Evolutionary conservation across 805 yeast genomes (phyloP), one percentile per base, ranked within the genome.

Genomic region (Pichia thaimueangensis): DNA sequence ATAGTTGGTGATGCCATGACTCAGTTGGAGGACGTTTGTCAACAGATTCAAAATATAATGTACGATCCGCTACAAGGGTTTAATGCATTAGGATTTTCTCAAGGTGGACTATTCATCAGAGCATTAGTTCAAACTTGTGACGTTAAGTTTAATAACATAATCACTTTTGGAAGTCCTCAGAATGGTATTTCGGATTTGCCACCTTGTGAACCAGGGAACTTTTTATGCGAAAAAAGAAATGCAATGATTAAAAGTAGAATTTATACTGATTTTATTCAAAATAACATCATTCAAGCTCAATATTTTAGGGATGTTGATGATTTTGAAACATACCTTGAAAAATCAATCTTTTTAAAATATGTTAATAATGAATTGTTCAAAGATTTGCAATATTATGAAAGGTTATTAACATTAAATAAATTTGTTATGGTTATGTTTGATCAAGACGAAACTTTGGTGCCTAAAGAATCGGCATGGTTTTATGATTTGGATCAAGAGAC

Each of bases 141-240:
- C 22, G 35, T 64, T 11, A 59, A 66, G 3, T 66, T 82, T 3
- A 59, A 71, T 39, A 77, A 68, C 24, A 62, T 85, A 37, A 64
- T 85, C 12, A 82, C 94, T 0, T 82, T 81, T 60, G 95, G 95
- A 0, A 78, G 87, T 1, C 95, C 94, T 0, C 94, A 85, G 53
- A 72, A 80, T 61, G 94, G 93, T 1, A 71, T 85, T 5, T 65
- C 69, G 47, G 91, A 85, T 45, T 63, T 84, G 27, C 88, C 89
- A 0, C 59, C 68, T 5, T 83, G 89, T 56, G 62, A 67, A 0
- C 55, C 50, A 11, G 50, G 59, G 5, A 82, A 79, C 52, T 22
- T 37, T 20, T 45, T 80, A 0, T 83, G 93, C 52, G 60, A 69
- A 45, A 62, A 63, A 27, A 65, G 77, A 42, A 83, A 84, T 54